Evolutionary conservation across 176 grass and related monocot genomes (phyloP).

Genomic region (Rhynchospora tenuis): DNA sequence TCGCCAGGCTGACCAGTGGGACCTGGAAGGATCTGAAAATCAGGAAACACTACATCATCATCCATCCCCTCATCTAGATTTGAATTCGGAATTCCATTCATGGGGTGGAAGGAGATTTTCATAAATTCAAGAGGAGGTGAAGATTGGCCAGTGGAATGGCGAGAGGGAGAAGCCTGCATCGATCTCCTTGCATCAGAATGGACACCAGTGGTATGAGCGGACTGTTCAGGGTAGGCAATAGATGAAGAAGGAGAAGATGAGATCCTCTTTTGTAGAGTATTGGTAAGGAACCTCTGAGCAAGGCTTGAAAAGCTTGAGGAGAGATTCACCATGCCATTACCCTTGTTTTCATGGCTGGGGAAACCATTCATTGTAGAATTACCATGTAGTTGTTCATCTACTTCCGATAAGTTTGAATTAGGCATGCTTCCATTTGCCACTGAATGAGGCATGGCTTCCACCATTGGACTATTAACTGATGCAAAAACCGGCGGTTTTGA

Average conservation of each 20-base stretch:
- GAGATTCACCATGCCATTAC: slow-evolving; percentile 17
- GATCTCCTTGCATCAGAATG: slow-evolving; percentile 27
- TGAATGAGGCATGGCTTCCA: slow-evolving; percentile 30
- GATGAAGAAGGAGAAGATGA: slow-evolving; percentile 31
- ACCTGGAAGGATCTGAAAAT: slow-evolving; percentile 68
- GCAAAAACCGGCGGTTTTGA: slow-evolving; percentile 83
- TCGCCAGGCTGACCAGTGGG: slow-evolving; percentile 34
- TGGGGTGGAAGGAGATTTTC: slow-evolving; percentile 89
- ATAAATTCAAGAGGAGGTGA: slow-evolving; percentile 93
- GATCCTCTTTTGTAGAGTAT: slow-evolving; percentile 77
- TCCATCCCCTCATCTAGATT: slow-evolving; percentile 43
- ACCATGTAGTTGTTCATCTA: neutral
- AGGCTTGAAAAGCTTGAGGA: slow-evolving; percentile 89
- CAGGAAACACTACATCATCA: slow-evolving; percentile 55
- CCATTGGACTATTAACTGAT: slow-evolving; percentile 33
- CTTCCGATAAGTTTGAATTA: slow-evolving; percentile 8
- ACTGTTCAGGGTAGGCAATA: slow-evolving; percentile 4
- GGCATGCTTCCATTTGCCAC: slow-evolving; percentile 17
- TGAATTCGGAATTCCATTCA: slow-evolving; percentile 61
- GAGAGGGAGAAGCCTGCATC: slow-evolving; percentile 37
- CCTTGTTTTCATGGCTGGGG: slow-evolving; percentile 10
- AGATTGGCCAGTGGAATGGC: slow-evolving; percentile 59
- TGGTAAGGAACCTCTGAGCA: slow-evolving; percentile 82
- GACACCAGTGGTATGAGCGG: slow-evolving; percentile 10
- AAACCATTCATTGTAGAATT: slow-evolving; percentile 1